Evolutionary conservation across 768 basidiomycete genomes (phyloP).

Genomic region (Auricularia sp.): DNA sequence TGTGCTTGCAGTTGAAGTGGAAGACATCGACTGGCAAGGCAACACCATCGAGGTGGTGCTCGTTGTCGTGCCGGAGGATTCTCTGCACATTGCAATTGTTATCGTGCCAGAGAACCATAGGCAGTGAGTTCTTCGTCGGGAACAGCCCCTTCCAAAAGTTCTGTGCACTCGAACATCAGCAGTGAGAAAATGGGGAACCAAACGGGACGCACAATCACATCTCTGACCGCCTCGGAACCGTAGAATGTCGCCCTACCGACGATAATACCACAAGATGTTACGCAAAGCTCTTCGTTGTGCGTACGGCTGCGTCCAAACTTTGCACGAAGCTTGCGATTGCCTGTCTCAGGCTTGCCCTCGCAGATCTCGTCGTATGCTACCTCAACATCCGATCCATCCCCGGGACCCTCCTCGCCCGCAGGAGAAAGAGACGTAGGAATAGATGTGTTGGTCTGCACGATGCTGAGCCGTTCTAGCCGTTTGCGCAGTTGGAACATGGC

Average conservation of each 20-base stretch:
- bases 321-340: conserved; percentile 10
- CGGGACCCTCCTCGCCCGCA: background rate
- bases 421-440: background rate
- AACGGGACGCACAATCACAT: conserved; percentile 9
- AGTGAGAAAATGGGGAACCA: no score
- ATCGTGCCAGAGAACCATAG: conserved; percentile 8
- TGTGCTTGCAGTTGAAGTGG: conserved; percentile 17
- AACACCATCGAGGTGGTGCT: conserved; percentile 11
- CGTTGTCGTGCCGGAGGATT: conserved; percentile 6
- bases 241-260: conserved; percentile 17
- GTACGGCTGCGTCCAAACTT: conserved; percentile 19
- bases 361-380: background rate
- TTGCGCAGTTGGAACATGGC: conserved; percentile 1
- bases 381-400: background rate
- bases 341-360: conserved; percentile 2
- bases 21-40: conserved; percentile 17
- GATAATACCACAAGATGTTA: conserved; percentile 17
- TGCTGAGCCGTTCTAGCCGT: background rate
- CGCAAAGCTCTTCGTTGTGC: conserved; percentile 21
- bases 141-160: background rate
- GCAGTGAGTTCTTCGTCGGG: background rate
- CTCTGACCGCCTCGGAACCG: conserved; percentile 16
- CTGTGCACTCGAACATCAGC: background rate
- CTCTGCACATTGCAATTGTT: conserved; percentile 14
- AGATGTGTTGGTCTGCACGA: background rate